Base-by-base conservation (phyloP, 768 basidiomycete species). In the Solioccasus polychromus region DNA sequence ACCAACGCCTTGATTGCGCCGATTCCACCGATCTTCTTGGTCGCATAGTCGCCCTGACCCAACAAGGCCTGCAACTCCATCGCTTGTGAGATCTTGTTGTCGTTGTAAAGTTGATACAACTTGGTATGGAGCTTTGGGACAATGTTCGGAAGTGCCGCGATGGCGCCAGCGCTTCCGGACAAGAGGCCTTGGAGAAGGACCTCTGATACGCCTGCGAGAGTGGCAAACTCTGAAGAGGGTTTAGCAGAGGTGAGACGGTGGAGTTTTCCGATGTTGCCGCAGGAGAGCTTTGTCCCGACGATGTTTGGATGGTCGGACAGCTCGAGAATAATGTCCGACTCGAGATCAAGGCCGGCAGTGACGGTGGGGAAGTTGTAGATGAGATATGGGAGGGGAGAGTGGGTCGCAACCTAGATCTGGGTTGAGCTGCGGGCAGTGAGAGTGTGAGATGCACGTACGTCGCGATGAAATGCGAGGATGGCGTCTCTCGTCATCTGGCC, bases 361-460 rank as follows among this genome's bases (percentile, higher is more conserved):
- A 87, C 88, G 37, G 71, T 74, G 34, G 90, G 87, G 68, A 91
- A 92, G 68, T 92, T 92, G 72, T 92, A 92, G 39, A 92, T 78
- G 78, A 89, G 79, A 8, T 76, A 77, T 3, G 83, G 84, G 32
- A 88, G 79, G 31, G 85, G 80, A 26, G 81, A 78, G 34, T 73
- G 75, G 56, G 80, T 76, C 19, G 88, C 78, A 23, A 92, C 86
- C 77, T 87, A 52, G 15, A 53, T 17, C 18, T 3, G 10, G n/a
- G n/a, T n/a, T n/a, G n/a, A n/a, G n/a, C n/a, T n/a, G n/a, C n/a
- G n/a, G n/a, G n/a, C n/a, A n/a, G n/a, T n/a, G n/a, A n/a, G n/a
- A n/a, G 15, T 11, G 18, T 23, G 29, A n/a, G 17, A 26, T 8
- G 22, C 24, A 53, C 69, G 45, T 51, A 80, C 85, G 59, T 81